A percentile compares a stretch with the other conserved stretches of the same genome.
Evolutionary conservation across 345 rosid species (phyloP).

Genomic region (Dimocarpus longan): DNA sequence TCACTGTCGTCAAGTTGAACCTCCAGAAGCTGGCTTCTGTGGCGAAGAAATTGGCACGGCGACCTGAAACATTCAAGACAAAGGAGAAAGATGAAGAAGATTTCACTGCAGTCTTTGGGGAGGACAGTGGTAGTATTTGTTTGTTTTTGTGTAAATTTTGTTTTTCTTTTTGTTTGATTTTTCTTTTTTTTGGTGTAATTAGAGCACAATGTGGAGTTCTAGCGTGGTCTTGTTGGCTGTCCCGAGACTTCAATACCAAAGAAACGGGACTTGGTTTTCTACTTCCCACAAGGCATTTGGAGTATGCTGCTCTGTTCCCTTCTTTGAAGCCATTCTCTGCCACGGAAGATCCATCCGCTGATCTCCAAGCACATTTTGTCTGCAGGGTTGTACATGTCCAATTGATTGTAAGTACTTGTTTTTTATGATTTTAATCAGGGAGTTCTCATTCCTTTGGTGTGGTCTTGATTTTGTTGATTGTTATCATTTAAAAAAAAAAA

Average conservation of each 20-base stretch:
- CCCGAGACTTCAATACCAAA: conserved; percentile 76
- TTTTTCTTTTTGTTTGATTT: too few species aligned
- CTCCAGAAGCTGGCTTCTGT: too few species aligned
- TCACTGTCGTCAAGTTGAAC: too few species aligned
- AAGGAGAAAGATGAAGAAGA: conserved; percentile 27
- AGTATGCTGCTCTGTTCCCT: conserved; percentile 54
- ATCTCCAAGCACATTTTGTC: conserved; percentile 67
- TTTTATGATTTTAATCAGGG: neutral
- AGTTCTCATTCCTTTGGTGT: neutral
- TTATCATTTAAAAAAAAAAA: neutral
- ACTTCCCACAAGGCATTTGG: conserved; percentile 88
- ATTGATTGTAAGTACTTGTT: too few species aligned
- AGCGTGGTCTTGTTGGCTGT: conserved; percentile 85
- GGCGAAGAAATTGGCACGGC: too few species aligned
- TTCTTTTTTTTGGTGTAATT: conserved; percentile 48
- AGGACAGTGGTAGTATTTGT: conserved; percentile 26
- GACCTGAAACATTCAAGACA: too few species aligned
- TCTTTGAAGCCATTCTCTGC: conserved; percentile 33
- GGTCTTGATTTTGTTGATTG: conserved; percentile 18
- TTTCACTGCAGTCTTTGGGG: conserved; percentile 20
- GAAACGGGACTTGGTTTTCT: conserved; percentile 74
- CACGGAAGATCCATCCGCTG: conserved; percentile 51
- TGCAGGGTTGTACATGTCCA: too few species aligned
- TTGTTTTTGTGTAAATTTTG: too few species aligned
- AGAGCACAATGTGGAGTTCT: conserved; percentile 62